A percentile compares a stretch with the other conserved stretches of the same genome.
phyloP scores from a whole-genome alignment of 1,139 yeast genomes.

The Citeromyces siamensis region DNA sequence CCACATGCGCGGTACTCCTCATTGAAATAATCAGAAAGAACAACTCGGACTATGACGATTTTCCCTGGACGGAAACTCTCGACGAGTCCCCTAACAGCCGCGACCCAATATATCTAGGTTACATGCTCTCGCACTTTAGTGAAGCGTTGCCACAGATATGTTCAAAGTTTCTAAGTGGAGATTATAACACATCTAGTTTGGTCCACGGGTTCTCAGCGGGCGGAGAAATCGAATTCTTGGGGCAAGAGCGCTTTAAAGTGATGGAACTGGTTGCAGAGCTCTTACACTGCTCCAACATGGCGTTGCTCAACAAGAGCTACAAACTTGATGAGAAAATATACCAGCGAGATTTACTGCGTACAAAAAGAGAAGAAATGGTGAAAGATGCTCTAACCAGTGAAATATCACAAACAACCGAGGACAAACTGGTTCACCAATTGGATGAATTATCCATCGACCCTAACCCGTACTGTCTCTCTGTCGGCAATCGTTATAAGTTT shows the following conservation, averaged over 20 bases:
- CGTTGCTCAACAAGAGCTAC: constrained; percentile 45
- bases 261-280: constrained; percentile 93
- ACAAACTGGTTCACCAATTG: constrained; percentile 5
- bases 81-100: constrained; percentile 78
- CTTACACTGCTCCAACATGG: constrained; percentile 95
- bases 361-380: constrained; percentile 17
- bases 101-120: constrained; percentile 90
- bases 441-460: neutral
- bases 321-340: constrained; percentile 16
- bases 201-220: constrained; percentile 23
- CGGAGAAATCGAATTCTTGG: constrained; percentile 63
- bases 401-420: constrained; percentile 10
- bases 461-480: constrained; percentile 13
- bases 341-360: constrained; percentile 17
- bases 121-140: constrained; percentile 60
- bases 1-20: constrained; percentile 91
- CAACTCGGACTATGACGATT: constrained; percentile 80
- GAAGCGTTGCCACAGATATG: constrained; percentile 16
- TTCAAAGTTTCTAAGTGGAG: constrained; percentile 15
- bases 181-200: constrained; percentile 11
- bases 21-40: constrained; percentile 93
- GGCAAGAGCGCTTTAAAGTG: constrained; percentile 88
- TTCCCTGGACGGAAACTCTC: constrained; percentile 16
- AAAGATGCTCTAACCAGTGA: constrained; percentile 16
- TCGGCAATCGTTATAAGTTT: constrained; percentile 43